Percentiles rank a stretch among this genome's conserved stretches.
phyloP scores from a whole-genome alignment of 2,329 filamentous ascomycete genomes.

The Calycina marina region DNA sequence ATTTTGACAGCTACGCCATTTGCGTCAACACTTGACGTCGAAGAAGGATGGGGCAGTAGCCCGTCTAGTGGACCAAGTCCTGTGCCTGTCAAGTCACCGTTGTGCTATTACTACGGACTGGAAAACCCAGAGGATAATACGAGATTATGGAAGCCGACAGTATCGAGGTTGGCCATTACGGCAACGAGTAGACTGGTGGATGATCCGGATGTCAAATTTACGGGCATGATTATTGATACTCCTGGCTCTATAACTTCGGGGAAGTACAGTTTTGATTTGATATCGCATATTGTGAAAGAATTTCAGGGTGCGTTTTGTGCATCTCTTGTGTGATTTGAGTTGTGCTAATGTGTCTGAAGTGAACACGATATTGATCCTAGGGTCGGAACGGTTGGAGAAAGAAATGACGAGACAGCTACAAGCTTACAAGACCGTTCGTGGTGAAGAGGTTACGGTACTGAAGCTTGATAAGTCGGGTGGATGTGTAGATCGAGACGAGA shows the following conservation, averaged over 20 bases:
- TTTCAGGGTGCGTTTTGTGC: slow-evolving; percentile 36
- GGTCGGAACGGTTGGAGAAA: slow-evolving; percentile 60
- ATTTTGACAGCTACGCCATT: slow-evolving; percentile 79
- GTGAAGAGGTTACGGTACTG: slow-evolving; percentile 61
- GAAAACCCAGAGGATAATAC: slow-evolving; percentile 58
- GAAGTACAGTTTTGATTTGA: slow-evolving; percentile 56
- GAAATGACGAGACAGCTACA: slow-evolving; percentile 60
- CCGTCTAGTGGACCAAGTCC: slow-evolving; percentile 81
- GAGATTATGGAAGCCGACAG: slow-evolving; percentile 56
- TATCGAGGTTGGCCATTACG: slow-evolving; percentile 64
- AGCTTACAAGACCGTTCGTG: slow-evolving; percentile 36
- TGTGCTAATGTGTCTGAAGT: slow-evolving; percentile 28
- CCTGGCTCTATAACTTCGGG: slow-evolving; percentile 53
- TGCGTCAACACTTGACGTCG: slow-evolving; percentile 73
- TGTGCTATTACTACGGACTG: slow-evolving; percentile 80
- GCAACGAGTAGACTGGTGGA: slow-evolving; percentile 65
- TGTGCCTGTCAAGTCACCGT: slow-evolving; percentile 78
- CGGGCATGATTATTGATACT: slow-evolving; percentile 78
- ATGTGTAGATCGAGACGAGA: slow-evolving; percentile 59
- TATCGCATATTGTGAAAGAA: slow-evolving; percentile 64
- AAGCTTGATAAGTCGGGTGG: slow-evolving; percentile 76
- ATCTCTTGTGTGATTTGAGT: neutral
- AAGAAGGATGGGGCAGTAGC: slow-evolving; percentile 78
- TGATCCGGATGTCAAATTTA: slow-evolving; percentile 52
- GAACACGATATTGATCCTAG: slow-evolving; percentile 69